Percentiles rank a stretch among this genome's conserved stretches.
Evolutionary conservation across 306 rosid genomes (phyloP).

Genomic region (Begonia fuchsioides): DNA sequence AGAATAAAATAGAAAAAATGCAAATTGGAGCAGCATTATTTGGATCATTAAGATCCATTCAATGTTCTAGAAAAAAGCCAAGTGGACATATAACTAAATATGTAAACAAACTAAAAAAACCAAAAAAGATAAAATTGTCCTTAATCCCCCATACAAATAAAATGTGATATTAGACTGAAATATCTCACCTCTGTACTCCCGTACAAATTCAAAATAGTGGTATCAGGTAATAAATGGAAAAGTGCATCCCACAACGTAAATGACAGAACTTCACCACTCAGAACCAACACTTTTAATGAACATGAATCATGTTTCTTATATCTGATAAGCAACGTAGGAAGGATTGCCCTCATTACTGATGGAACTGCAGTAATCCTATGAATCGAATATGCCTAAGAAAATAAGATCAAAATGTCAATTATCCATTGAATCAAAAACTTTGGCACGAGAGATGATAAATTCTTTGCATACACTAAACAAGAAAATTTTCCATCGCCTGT

Average conservation of each 20-base stretch:
- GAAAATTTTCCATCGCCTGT: too few relatives aligned
- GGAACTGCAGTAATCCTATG: conserved; percentile 69
- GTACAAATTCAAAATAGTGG: conserved; percentile 67
- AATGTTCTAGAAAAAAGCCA: background rate
- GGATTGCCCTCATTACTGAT: conserved; percentile 60
- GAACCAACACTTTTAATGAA: conserved; percentile 60
- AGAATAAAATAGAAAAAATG: too few relatives aligned
- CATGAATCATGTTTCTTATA: conserved; percentile 10
- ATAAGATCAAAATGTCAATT: conserved; percentile 11
- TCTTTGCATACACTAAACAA: too few relatives aligned
- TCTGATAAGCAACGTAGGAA: conserved; percentile 44
- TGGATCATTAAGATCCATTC: too few relatives aligned
- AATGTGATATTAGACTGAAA: background rate
- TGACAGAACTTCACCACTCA: conserved; percentile 73
- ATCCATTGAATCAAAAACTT: conserved; percentile 8
- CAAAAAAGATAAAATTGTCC: conserved; percentile 3
- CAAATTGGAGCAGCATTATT: too few relatives aligned
- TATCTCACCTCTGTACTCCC: conserved; percentile 82
- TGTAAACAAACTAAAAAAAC: background rate
- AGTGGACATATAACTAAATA: background rate
- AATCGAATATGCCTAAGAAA: conserved; percentile 53
- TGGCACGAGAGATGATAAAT: too few relatives aligned
- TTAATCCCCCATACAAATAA: background rate
- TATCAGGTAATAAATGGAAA: conserved; percentile 46
- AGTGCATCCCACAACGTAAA: conserved; percentile 49